Evolutionary conservation across 2,329 filamentous ascomycete species (phyloP).

Genomic region (Apiospora sp.): DNA sequence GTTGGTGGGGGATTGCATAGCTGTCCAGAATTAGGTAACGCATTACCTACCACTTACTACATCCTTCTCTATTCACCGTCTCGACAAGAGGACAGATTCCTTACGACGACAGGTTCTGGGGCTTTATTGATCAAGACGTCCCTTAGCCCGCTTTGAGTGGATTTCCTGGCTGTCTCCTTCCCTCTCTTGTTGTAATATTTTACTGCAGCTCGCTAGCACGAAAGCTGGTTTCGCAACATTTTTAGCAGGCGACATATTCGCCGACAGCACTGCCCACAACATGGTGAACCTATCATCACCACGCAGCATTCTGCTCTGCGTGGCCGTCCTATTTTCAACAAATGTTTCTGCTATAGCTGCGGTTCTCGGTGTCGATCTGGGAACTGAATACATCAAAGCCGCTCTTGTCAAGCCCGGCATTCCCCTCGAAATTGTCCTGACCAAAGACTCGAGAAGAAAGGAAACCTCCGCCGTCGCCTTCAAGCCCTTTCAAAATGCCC

Average conservation of each 20-base stretch:
- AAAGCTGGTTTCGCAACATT: slow-evolving; percentile 32
- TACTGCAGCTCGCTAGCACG: slow-evolving; percentile 4
- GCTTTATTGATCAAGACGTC: slow-evolving; percentile 13
- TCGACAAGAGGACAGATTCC: slow-evolving; percentile 20
- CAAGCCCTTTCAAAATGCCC: slow-evolving; percentile 78
- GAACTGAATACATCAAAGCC: slow-evolving; percentile 97
- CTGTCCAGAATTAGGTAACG: slow-evolving; percentile 18
- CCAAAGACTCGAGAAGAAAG: slow-evolving; percentile 97
- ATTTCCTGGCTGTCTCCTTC: slow-evolving; percentile 1
- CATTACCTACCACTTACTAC: slow-evolving; percentile 20
- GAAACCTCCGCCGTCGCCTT: slow-evolving; percentile 91
- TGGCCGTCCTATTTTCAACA: slow-evolving; percentile 52
- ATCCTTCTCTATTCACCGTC: slow-evolving; percentile 10
- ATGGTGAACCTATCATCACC: slow-evolving; percentile 44
- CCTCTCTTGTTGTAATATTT: not conserved
- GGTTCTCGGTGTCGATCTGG: slow-evolving; percentile 91
- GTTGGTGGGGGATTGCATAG: slow-evolving; percentile 20
- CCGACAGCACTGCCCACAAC: slow-evolving; percentile 29
- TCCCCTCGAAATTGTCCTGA: slow-evolving; percentile 95
- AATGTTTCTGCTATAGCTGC: slow-evolving; percentile 68
- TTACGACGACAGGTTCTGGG: not conserved
- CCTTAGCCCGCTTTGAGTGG: slow-evolving; percentile 8
- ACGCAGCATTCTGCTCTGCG: slow-evolving; percentile 46
- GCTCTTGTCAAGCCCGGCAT: slow-evolving; percentile 95
- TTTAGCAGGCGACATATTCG: slow-evolving; percentile 39